Percentiles rank a stretch among this genome's conserved stretches.
phyloP scores from a whole-genome alignment of 805 yeast genomes.

The Metschnikowia amazonensis region DNA sequence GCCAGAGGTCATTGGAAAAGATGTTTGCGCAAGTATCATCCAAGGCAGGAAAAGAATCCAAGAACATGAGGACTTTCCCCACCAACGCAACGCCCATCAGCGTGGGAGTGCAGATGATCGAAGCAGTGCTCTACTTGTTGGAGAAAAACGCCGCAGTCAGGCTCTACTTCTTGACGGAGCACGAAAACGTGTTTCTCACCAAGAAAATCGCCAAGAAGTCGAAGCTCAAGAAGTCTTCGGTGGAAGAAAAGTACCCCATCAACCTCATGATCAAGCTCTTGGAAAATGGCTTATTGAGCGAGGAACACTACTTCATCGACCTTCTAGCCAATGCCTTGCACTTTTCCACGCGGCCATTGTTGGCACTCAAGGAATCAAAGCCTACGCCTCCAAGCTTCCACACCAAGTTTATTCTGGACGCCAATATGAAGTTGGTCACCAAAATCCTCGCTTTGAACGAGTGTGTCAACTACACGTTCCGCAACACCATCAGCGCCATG shows the following conservation, averaged over 20 bases:
- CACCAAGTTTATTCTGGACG: conserved; percentile 47
- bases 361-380: conserved; percentile 33
- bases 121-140: conserved; percentile 65
- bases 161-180: conserved; percentile 75
- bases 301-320: conserved; percentile 75
- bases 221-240: conserved; percentile 28
- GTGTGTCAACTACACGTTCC: conserved; percentile 80
- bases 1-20: conserved; percentile 57
- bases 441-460: conserved; percentile 73
- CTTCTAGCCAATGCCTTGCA: conserved; percentile 70
- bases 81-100: conserved; percentile 60
- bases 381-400: conserved; percentile 43
- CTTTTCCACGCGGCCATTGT: conserved; percentile 70
- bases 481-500: conserved; percentile 77
- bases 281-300: conserved; percentile 59
- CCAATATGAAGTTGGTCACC: conserved; percentile 59
- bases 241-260: conserved; percentile 61
- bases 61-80: conserved; percentile 34
- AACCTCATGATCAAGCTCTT: conserved; percentile 62
- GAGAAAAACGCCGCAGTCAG: conserved; percentile 66
- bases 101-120: conserved; percentile 75
- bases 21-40: conserved; percentile 55
- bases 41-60: conserved; percentile 34
- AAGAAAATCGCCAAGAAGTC: conserved; percentile 32
- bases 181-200: conserved; percentile 43